These are phyloP conservation scores for Aureobasidium sp. DNA, from an alignment of 2,329 filamentous ascomycete species.

Conservation along the genomic window DNA sequence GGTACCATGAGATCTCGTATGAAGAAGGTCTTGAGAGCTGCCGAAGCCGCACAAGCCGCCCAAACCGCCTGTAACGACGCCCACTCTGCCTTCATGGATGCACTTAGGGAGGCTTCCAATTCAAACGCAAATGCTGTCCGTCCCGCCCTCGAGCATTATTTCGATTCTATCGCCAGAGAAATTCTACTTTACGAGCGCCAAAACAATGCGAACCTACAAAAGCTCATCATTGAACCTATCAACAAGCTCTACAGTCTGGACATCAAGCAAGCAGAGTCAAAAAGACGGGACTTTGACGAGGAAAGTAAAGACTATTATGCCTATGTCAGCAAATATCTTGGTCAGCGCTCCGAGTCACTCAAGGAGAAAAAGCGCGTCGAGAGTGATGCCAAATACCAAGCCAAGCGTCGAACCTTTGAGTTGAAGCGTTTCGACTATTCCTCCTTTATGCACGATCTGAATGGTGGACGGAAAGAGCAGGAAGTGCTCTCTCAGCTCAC, in stretches of 20 bases:
- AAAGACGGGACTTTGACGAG: slow-evolving; percentile 96
- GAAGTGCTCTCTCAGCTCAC: slow-evolving; percentile 92
- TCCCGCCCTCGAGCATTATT: slow-evolving; percentile 94
- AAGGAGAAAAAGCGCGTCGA: slow-evolving; percentile 96
- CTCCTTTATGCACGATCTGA: slow-evolving; percentile 98
- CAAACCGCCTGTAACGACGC: slow-evolving; percentile 81
- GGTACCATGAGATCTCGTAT: slow-evolving; percentile 88
- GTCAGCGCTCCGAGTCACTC: slow-evolving; percentile 86
- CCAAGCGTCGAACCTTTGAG: slow-evolving; percentile 88
- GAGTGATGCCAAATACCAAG: slow-evolving; percentile 93
- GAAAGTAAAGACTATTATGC: slow-evolving; percentile 98
- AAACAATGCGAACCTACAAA: slow-evolving; percentile 77
- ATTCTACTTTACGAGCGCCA: slow-evolving; percentile 79
- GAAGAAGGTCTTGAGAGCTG: slow-evolving; percentile 90
- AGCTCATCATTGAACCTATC: slow-evolving; percentile 89
- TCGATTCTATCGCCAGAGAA: slow-evolving; percentile 89
- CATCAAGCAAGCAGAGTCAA: slow-evolving; percentile 94
- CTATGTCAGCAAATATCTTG: slow-evolving; percentile 91
- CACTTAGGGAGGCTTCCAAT: slow-evolving; percentile 74
- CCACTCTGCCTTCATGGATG: slow-evolving; percentile 71
- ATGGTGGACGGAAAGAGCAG: slow-evolving; percentile 96
- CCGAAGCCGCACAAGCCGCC: slow-evolving; percentile 75
- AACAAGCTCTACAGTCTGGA: slow-evolving; percentile 86
- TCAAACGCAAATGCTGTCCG: slow-evolving; percentile 96
- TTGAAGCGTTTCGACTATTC: slow-evolving; percentile 98